A percentile compares a stretch with the other conserved stretches of the same genome.
Evolutionary conservation across 129 eudicot species (phyloP).

Genomic region (Artemisia tridentata): DNA sequence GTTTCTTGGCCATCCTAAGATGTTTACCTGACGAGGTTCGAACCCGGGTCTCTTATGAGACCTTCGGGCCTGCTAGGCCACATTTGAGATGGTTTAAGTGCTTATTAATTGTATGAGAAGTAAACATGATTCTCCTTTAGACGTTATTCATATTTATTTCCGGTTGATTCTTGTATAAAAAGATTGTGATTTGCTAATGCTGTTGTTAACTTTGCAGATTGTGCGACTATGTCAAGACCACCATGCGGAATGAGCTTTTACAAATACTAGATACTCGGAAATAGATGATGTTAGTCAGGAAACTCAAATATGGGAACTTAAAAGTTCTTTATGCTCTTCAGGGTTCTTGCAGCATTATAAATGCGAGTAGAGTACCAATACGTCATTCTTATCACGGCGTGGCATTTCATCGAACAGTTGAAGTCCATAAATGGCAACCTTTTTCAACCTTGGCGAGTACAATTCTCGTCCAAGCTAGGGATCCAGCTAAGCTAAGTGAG

Average conservation of each 20-base stretch:
- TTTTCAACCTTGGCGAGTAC: conserved; percentile 57
- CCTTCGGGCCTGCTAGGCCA: too few species aligned
- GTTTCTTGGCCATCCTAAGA: too few species aligned
- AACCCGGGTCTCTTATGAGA: too few species aligned
- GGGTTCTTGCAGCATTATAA: conserved; percentile 7
- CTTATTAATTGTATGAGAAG: neutral
- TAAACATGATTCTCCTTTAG: too few species aligned
- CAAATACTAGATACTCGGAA: neutral
- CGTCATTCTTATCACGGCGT: conserved; percentile 1
- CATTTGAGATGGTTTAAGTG: neutral
- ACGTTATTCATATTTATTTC: too few species aligned
- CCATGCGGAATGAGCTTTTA: neutral
- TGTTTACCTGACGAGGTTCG: too few species aligned
- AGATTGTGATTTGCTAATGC: too few species aligned
- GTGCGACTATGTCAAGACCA: too few species aligned
- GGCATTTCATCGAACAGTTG: conserved; percentile 4
- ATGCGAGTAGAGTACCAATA: conserved; percentile 6
- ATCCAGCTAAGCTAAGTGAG: conserved; percentile 64
- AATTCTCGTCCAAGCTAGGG: conserved; percentile 78
- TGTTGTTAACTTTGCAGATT: neutral
- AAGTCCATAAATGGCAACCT: conserved; percentile 13
- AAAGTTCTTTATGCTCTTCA: conserved; percentile 24
- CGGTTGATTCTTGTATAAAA: too few species aligned
- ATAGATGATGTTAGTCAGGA: conserved; percentile 24
- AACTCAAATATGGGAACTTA: conserved; percentile 10